Conservation (phyloP, 2,329 filamentous ascomycete species). For the Cercospora sp. region DNA sequence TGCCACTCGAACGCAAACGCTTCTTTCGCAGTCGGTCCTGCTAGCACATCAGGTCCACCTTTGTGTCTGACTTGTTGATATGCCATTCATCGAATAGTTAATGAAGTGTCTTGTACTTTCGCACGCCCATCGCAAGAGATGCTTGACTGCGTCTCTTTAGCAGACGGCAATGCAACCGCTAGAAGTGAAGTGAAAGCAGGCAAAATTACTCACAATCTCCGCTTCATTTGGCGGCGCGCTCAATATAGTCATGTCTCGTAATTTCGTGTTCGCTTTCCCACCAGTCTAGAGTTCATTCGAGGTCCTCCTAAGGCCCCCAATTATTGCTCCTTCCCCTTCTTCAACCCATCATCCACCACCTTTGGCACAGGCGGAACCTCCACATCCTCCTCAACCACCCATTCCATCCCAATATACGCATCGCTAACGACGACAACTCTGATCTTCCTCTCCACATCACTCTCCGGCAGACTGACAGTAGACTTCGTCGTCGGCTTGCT, state of each 20-base stretch:
- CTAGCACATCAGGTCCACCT: too few species aligned
- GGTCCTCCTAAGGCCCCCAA: not conserved
- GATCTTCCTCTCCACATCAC: conserved; percentile 58
- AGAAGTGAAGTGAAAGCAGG: too few species aligned
- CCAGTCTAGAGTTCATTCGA: too few species aligned
- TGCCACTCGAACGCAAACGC: too few species aligned
- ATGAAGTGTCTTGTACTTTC: too few species aligned
- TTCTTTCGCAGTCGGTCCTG: too few species aligned
- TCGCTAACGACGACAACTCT: conserved; percentile 82
- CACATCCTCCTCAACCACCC: conserved; percentile 54
- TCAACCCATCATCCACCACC: conserved; percentile 37
- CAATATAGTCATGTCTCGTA: not conserved
- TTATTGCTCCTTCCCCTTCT: conserved; percentile 27
- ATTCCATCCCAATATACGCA: conserved; percentile 76
- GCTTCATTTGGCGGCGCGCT: not conserved
- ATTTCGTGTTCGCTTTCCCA: not conserved
- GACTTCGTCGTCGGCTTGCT: conserved; percentile 56
- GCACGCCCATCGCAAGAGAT: too few species aligned
- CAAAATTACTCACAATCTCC: too few species aligned
- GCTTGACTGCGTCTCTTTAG: too few species aligned
- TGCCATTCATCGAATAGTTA: too few species aligned
- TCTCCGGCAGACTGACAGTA: conserved; percentile 61
- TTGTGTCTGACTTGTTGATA: too few species aligned
- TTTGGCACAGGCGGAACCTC: conserved; percentile 48
- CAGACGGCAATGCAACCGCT: too few species aligned